Base-by-base conservation (phyloP, 2,329 filamentous ascomycete species). In the Monosporascus sp. region DNA sequence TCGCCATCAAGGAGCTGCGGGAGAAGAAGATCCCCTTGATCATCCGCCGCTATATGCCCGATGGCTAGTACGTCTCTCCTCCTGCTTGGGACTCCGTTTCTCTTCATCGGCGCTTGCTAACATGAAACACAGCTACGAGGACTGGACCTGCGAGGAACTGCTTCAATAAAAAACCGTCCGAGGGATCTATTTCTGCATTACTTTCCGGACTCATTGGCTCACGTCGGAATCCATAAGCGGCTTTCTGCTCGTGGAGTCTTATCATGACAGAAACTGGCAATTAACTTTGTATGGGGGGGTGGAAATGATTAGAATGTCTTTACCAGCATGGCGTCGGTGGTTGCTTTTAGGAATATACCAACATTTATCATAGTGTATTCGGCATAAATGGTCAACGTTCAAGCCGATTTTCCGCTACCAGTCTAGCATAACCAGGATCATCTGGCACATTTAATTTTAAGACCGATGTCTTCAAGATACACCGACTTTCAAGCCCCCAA, bases 11-110 rank as follows among this genome's bases (percentile, higher is more conserved):
- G 76, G 94, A 99, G 75, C 78, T 99, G 70, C 85, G 90, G 60
- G 92, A 97, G 78, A 97, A 97, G 83, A 99, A 99, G 82, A 96
- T 99, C 52, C 94, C 94, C 24, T 75, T 99, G 56, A 94, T 99
- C 53, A 89, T 99, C 60, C 85, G 94, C 70, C 85, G 94, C 68
- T 99, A 97, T 75, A 82, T 99, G 69, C 94, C 94, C 22, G 94
- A 99, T 75, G 94, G 94, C 77, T 96, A 84, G 90, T 95, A 80
- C 79, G 89, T 82, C 35, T 37, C 31, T 63, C 22, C 17, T 38
- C 53, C 47, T 55, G 51, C 55, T 53, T 53, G 46, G 40, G 38
- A 58, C 37, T 52, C 35, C 53, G 14, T 37, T 11, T 14, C 8
- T 9, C 40, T 27, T 9, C 37, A 31, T 48, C 27, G 47, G 22